Evolutionary conservation across 208 protist species (phyloP).

Genomic region (Leishmania martiniquensis): DNA sequence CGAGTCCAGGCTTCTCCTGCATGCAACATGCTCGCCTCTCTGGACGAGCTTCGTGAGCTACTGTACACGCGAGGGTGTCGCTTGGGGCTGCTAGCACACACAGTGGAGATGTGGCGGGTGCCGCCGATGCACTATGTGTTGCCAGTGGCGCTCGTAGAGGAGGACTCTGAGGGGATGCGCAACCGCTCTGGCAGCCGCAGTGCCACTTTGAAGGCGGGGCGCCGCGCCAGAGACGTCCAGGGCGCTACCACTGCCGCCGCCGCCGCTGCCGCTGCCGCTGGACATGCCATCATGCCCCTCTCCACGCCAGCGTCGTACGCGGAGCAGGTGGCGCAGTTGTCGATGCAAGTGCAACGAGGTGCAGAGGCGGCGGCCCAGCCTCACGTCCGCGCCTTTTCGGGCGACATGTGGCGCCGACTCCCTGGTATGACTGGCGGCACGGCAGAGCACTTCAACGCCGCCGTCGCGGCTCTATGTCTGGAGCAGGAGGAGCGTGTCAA

Average conservation of each 20-base stretch:
- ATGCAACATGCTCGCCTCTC: conserved; percentile 42
- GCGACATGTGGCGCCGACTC: conserved; percentile 47
- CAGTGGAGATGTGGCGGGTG: conserved; percentile 65
- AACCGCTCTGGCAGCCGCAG: conserved; percentile 13
- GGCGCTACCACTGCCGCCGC: conserved; percentile 2
- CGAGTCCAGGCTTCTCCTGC: conserved; percentile 46
- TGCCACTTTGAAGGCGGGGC: conserved; percentile 4
- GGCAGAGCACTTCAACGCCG: conserved; percentile 37
- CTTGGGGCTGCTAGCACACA: conserved; percentile 61
- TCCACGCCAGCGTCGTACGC: conserved; percentile 46
- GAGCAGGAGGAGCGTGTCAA: conserved; percentile 46
- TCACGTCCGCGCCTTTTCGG: conserved; percentile 51
- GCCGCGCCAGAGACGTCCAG: conserved; percentile 4
- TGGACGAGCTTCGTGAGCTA: conserved; percentile 67
- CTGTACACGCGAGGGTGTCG: conserved; percentile 70
- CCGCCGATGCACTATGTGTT: conserved; percentile 60
- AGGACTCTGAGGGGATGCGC: conserved; percentile 2
- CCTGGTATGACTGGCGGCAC: conserved; percentile 53
- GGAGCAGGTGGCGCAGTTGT: conserved; percentile 47
- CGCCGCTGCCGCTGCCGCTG: too few relatives aligned
- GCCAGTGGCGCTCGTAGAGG: conserved; percentile 19
- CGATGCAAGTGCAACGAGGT: conserved; percentile 34
- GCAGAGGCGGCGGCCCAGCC: conserved; percentile 31
- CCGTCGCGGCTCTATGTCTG: conserved; percentile 41
- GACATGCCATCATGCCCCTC: conserved; percentile 29